phyloP scores from a whole-genome alignment of 1,139 yeast species.

The Suhomyces guaymorum region DNA sequence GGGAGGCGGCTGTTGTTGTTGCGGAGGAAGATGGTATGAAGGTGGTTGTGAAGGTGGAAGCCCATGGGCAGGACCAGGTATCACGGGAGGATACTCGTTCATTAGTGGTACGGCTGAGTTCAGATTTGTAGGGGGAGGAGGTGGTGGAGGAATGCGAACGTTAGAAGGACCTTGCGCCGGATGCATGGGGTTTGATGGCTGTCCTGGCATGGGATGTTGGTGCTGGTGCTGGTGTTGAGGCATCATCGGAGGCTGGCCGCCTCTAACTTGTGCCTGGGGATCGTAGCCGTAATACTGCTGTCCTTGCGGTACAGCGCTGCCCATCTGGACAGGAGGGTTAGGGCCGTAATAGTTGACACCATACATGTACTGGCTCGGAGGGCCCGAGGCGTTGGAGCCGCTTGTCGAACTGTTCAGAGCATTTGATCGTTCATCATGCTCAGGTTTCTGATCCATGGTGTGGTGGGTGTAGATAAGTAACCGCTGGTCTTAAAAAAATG shows the following conservation, averaged over 20 bases:
- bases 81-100: too few species aligned
- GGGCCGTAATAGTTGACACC: conserved; percentile 8
- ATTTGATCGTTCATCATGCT: conserved; percentile 3
- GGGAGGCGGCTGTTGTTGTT: too few species aligned
- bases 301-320: not conserved
- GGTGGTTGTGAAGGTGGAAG: conserved; percentile 4
- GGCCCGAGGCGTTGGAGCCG: conserved; percentile 1
- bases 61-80: not conserved
- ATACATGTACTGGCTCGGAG: conserved; percentile 6
- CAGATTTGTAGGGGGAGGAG: too few species aligned
- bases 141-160: too few species aligned
- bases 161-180: too few species aligned
- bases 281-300: conserved; percentile 4
- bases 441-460: conserved; percentile 3
- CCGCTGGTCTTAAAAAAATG: too few species aligned
- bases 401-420: conserved; percentile 5
- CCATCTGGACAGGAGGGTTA: conserved; percentile 1
- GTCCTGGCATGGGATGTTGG: conserved; percentile 1
- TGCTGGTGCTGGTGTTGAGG: conserved; percentile 2
- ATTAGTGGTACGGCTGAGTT: too few species aligned
- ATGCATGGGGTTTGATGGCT: not conserved
- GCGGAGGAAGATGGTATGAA: too few species aligned
- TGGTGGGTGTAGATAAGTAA: not conserved
- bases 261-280: not conserved
- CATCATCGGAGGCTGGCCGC: conserved; percentile 1